A percentile compares a stretch with the other conserved stretches of the same genome.
phyloP scores from a whole-genome alignment of 495 filamentous ascomycete genomes.

The Hyaloscypha hepaticicola region DNA sequence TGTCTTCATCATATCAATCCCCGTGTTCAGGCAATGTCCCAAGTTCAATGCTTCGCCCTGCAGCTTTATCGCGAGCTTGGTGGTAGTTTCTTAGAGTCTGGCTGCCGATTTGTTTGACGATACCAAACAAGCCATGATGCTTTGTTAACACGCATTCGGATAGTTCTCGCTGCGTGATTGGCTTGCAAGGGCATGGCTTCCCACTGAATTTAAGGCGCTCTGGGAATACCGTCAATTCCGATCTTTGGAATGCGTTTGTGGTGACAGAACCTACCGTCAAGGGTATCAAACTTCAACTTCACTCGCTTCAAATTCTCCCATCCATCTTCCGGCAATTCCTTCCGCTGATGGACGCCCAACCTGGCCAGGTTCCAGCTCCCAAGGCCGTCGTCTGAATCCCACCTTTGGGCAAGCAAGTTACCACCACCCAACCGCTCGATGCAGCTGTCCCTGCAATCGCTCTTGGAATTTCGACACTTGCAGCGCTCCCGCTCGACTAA shows the following conservation, averaged over 20 bases:
- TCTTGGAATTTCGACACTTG: conserved; percentile 15
- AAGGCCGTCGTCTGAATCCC: conserved; percentile 16
- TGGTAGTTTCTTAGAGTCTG: conserved; percentile 18
- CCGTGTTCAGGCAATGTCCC: conserved; percentile 11
- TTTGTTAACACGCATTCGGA: conserved; percentile 7
- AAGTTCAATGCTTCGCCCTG: conserved; percentile 9
- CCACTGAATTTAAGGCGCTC: conserved; percentile 19
- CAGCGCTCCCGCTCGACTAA: conserved; percentile 18
- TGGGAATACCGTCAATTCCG: conserved; percentile 1
- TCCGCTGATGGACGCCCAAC: conserved; percentile 17
- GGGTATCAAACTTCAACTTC: conserved; percentile 19
- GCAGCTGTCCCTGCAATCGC: conserved; percentile 12
- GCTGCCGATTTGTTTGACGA: conserved; percentile 22
- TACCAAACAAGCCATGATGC: conserved; percentile 18
- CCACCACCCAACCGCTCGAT: conserved; percentile 12
- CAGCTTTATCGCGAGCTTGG: conserved; percentile 10
- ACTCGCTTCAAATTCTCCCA: conserved; percentile 19
- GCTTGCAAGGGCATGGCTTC: conserved; percentile 17
- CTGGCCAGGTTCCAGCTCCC: conserved; percentile 20
- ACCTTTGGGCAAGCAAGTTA: conserved; percentile 11
- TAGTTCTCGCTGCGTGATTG: conserved; percentile 15
- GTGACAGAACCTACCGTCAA: conserved; percentile 16
- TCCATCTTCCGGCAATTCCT: conserved; percentile 16
- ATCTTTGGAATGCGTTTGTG: not conserved
- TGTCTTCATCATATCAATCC: not conserved